Evolutionary conservation across 2,329 filamentous ascomycete genomes (phyloP).

Genomic region (Talaromyces sp.): DNA sequence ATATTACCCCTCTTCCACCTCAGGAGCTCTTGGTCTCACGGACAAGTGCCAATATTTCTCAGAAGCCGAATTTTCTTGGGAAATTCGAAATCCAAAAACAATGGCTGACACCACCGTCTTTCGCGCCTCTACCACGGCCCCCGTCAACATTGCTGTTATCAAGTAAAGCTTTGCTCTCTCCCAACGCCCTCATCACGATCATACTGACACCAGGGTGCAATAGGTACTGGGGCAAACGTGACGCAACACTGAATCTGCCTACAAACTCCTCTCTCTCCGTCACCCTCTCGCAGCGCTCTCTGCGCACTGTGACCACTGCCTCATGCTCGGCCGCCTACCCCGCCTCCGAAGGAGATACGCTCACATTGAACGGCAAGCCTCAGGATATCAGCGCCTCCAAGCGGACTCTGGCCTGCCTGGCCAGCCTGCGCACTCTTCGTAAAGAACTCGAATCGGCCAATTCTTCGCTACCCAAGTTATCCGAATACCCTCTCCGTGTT

Average conservation of each 20-base stretch:
- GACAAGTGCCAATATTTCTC: background rate
- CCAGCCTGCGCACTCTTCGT: constrained; percentile 74
- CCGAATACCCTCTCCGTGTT: constrained; percentile 70
- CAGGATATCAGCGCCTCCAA: constrained; percentile 78
- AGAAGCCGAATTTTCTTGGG: background rate
- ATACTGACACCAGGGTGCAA: background rate
- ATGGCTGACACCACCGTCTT: constrained; percentile 56
- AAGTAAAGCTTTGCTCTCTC: constrained; percentile 55
- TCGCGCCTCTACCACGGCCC: constrained; percentile 90
- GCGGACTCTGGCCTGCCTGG: constrained; percentile 90
- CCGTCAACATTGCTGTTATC: constrained; percentile 97
- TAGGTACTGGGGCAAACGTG: constrained; percentile 95
- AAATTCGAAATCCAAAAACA: constrained; percentile 1
- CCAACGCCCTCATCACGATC: constrained; percentile 2
- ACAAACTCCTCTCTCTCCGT: constrained; percentile 98
- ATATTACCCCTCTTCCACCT: background rate
- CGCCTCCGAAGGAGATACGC: constrained; percentile 52
- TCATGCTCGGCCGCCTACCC: constrained; percentile 74
- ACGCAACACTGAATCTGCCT: constrained; percentile 87
- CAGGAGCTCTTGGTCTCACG: background rate
- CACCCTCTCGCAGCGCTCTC: constrained; percentile 87
- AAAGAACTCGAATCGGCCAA: constrained; percentile 68
- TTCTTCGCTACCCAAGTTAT: constrained; percentile 74
- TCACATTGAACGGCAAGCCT: constrained; percentile 75
- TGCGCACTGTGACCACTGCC: constrained; percentile 93